phyloP scores from a whole-genome alignment of 2,329 filamentous ascomycete species.

The Coleophoma eucalyptorum region DNA sequence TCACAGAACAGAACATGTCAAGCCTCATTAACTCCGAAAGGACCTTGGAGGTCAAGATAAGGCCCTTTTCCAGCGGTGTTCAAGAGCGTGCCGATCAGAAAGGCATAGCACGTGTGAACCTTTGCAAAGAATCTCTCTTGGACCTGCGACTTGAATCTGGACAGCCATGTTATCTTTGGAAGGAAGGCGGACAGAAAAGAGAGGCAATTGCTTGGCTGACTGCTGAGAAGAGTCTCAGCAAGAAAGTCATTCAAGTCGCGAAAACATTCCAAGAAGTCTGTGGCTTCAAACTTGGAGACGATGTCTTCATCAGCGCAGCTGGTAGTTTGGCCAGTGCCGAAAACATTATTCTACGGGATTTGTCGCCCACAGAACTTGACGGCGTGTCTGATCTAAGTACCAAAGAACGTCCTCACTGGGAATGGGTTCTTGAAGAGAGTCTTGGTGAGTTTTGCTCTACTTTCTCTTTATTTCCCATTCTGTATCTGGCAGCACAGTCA shows the following conservation, averaged over 20 bases:
- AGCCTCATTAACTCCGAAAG: constrained; percentile 15
- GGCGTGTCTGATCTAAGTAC: constrained; percentile 23
- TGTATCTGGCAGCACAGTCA: no score
- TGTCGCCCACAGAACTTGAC: constrained; percentile 35
- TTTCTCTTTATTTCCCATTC: not conserved
- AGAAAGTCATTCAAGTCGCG: constrained; percentile 67
- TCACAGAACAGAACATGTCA: constrained; percentile 11
- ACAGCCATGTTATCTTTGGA: constrained; percentile 51
- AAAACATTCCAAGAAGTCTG: constrained; percentile 70
- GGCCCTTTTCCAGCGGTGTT: constrained; percentile 18
- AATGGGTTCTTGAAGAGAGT: constrained; percentile 40
- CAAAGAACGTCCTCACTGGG: constrained; percentile 39
- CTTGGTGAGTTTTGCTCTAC: constrained; percentile 26
- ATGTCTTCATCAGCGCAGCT: constrained; percentile 56
- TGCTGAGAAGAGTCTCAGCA: constrained; percentile 54
- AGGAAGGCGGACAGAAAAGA: constrained; percentile 23
- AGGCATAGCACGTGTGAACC: constrained; percentile 26
- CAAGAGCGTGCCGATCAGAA: constrained; percentile 26
- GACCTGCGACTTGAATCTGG: constrained; percentile 51
- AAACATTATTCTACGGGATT: constrained; percentile 57
- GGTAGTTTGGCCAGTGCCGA: constrained; percentile 49
- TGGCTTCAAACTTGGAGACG: constrained; percentile 68
- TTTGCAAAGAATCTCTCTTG: constrained; percentile 40
- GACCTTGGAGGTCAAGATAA: constrained; percentile 28
- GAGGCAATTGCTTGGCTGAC: constrained; percentile 60